phyloP scores from a whole-genome alignment of 1,284 basidiomycete genomes.

The Cutaneotrichosporon sp. region DNA sequence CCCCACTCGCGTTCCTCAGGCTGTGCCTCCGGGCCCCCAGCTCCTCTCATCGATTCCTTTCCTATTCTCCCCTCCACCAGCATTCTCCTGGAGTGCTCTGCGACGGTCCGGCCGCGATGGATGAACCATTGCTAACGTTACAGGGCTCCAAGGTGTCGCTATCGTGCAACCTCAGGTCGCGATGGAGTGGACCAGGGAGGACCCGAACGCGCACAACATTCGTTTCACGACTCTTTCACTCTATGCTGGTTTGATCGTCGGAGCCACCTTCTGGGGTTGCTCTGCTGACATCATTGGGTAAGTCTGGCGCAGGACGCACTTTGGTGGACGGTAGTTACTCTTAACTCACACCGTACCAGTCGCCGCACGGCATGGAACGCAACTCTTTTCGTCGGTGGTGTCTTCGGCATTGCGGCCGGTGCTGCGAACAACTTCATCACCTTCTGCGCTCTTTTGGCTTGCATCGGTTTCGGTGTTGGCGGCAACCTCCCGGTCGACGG shows the following conservation, averaged over 20 bases:
- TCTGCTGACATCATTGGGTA: conserved; percentile 48
- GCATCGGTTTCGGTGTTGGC: conserved; percentile 57
- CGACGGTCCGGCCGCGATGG: too few species aligned
- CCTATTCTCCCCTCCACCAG: too few species aligned
- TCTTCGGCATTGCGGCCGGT: conserved; percentile 60
- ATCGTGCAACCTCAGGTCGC: conserved; percentile 54
- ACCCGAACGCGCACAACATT: conserved; percentile 7
- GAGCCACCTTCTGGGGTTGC: conserved; percentile 56
- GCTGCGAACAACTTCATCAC: conserved; percentile 55
- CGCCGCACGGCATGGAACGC: conserved; percentile 58
- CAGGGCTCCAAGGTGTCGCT: conserved; percentile 55
- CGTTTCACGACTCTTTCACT: conserved; percentile 53
- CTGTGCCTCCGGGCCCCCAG: too few species aligned
- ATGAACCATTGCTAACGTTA: conserved; percentile 10
- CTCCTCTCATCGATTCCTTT: background rate
- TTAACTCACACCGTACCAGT: conserved; percentile 29
- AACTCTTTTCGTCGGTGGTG: conserved; percentile 57
- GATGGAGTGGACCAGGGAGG: conserved; percentile 47
- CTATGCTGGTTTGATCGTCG: conserved; percentile 58
- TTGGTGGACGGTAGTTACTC: too few species aligned
- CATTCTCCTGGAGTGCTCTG: too few species aligned
- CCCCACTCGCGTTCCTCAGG: too few species aligned
- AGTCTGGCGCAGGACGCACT: conserved; percentile 10
- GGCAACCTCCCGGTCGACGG: conserved; percentile 60
- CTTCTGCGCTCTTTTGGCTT: conserved; percentile 31